Percentiles rank a stretch among this genome's conserved stretches.
Evolutionary conservation across 2,329 filamentous ascomycete genomes (phyloP).

Genomic region (Annulohypoxylon truncatum): DNA sequence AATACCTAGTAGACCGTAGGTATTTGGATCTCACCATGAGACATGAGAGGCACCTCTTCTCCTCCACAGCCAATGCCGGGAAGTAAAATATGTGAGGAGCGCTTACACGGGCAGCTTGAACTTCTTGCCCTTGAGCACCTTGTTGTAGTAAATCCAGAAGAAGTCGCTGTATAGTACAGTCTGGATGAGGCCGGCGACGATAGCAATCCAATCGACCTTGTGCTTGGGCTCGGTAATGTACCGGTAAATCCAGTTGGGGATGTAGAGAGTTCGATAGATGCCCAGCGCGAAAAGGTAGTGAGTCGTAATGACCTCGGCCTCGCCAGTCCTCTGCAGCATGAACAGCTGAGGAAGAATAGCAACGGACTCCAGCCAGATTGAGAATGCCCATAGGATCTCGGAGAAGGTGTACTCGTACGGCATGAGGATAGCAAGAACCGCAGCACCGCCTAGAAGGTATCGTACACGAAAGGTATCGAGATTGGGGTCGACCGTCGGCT

Average conservation of each 20-base stretch:
- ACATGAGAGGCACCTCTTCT: not conserved
- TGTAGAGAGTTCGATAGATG: constrained; percentile 91
- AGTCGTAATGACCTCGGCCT: constrained; percentile 99
- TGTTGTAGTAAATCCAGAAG: constrained; percentile 99
- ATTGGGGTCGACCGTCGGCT: constrained; percentile 96
- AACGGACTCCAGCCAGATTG: constrained; percentile 97
- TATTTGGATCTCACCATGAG: not conserved
- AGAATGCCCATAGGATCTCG: constrained; percentile 97
- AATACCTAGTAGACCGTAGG: constrained; percentile 6
- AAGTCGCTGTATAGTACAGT: constrained; percentile 98
- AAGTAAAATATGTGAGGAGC: not conserved
- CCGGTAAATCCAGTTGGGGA: constrained; percentile 97
- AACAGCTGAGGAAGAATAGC: constrained; percentile 98
- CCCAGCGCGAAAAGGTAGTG: constrained; percentile 97
- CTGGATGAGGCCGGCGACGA: constrained; percentile 90
- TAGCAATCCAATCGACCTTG: constrained; percentile 84
- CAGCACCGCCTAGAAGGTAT: constrained; percentile 87
- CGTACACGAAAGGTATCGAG: constrained; percentile 97
- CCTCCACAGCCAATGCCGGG: not conserved
- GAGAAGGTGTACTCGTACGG: constrained; percentile 84
- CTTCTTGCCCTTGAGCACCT: constrained; percentile 90
- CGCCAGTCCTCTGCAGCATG: constrained; percentile 96
- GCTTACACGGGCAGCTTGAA: constrained; percentile 83
- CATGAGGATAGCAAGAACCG: constrained; percentile 81
- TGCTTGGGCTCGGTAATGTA: constrained; percentile 80